phyloP scores from a whole-genome alignment of 2,329 filamentous ascomycete genomes.

The Ceratocystis huliohia region DNA sequence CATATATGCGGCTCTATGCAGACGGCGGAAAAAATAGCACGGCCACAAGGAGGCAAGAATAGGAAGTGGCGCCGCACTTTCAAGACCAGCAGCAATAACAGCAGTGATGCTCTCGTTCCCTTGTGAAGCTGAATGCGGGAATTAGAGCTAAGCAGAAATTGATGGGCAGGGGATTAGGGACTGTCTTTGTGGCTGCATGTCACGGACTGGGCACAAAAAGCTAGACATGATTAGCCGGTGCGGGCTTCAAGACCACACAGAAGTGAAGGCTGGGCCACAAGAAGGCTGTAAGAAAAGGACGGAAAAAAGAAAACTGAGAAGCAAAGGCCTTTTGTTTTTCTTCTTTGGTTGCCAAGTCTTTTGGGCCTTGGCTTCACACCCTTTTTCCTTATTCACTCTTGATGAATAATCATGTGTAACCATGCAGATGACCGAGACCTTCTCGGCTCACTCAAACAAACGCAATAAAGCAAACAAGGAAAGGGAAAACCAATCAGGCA shows the following conservation, averaged over 20 bases:
- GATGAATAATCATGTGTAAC: neutral
- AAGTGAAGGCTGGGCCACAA: neutral
- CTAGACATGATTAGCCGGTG: neutral
- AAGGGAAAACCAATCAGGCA: neutral
- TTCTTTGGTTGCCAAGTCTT: neutral
- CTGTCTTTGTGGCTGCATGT: constrained; percentile 2
- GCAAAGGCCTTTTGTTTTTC: neutral
- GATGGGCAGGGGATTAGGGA: neutral
- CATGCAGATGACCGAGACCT: constrained; percentile 11
- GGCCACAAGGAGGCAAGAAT: neutral
- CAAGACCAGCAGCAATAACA: neutral
- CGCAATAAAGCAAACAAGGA: neutral
- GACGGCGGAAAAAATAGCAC: neutral
- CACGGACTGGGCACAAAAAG: neutral
- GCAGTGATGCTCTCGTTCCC: neutral
- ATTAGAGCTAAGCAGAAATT: neutral
- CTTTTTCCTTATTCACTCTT: neutral
- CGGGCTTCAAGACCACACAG: neutral
- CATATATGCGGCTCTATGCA: constrained; percentile 7
- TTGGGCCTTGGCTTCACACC: neutral
- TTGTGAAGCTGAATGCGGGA: neutral
- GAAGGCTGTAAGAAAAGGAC: neutral
- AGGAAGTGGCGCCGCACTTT: neutral
- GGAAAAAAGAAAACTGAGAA: neutral
- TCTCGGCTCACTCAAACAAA: constrained; percentile 2